A percentile compares a stretch with the other conserved stretches of the same genome.
Conservation (phyloP, 768 basidiomycete genomes). For the Rubroboletus pulcherrimus region DNA sequence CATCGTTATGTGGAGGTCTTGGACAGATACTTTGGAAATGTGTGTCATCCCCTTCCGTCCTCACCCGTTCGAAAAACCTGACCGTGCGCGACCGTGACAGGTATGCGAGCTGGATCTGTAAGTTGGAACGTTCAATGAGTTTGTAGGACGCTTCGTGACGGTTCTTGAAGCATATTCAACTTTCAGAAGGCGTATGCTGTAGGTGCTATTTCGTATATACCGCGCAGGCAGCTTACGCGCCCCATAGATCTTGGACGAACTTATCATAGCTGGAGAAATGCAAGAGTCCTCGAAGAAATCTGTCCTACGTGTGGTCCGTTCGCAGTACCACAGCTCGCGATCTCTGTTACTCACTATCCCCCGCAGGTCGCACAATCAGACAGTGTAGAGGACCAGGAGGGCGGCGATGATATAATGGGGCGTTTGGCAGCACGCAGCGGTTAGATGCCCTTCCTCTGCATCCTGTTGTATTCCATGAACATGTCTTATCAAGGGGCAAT, state of each 20-base stretch:
- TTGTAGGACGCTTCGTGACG: not conserved
- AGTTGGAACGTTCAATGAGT: slow-evolving; percentile 18
- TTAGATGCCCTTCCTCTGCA: slow-evolving; percentile 36
- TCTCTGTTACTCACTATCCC: slow-evolving; percentile 3
- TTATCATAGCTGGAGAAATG: slow-evolving; percentile 90
- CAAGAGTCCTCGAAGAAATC: slow-evolving; percentile 85
- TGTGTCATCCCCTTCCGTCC: slow-evolving; percentile 17
- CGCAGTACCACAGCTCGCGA: not conserved
- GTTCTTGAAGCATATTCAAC: slow-evolving; percentile 80
- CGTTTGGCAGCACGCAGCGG: slow-evolving; percentile 71
- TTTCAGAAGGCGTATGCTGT: slow-evolving; percentile 95
- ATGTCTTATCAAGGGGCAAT: slow-evolving; percentile 26
- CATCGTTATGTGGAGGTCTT: slow-evolving; percentile 94
- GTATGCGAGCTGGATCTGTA: slow-evolving; percentile 93
- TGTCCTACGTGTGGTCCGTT: slow-evolving; percentile 54
- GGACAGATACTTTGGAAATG: slow-evolving; percentile 53
- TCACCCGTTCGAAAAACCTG: not conserved
- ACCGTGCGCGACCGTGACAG: slow-evolving; percentile 33
- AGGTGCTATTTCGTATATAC: slow-evolving; percentile 11
- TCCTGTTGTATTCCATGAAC: slow-evolving; percentile 10
- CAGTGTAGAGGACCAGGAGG: slow-evolving; percentile 80
- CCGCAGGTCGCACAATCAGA: slow-evolving; percentile 81
- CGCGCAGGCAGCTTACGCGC: not conserved
- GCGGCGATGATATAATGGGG: slow-evolving; percentile 75
- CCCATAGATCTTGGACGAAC: slow-evolving; percentile 79